These are phyloP conservation scores for Raphanus sativus DNA, from an alignment of 345 rosid genomes.

Conservation along the genomic window DNA sequence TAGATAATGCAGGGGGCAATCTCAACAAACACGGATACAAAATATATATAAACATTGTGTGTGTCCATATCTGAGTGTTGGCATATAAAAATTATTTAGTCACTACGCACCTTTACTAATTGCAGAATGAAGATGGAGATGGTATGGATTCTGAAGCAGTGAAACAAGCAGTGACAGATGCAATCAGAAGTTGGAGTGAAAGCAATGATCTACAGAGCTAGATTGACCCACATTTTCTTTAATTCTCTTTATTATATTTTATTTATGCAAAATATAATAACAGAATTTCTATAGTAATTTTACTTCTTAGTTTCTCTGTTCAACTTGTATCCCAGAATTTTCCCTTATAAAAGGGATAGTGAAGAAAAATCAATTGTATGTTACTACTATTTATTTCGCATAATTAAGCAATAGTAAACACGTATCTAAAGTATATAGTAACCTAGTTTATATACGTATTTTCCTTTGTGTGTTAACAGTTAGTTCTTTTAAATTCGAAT, in stretches of 20 bases:
- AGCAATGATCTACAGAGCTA: constrained; percentile 34
- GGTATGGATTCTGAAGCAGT: constrained; percentile 64
- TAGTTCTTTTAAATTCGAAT: not conserved
- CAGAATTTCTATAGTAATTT: constrained; percentile 16
- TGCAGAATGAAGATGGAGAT: constrained; percentile 66
- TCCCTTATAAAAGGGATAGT: not conserved
- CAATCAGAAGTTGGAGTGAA: constrained; percentile 62
- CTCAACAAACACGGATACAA: constrained; percentile 25
- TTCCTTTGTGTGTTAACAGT: not conserved
- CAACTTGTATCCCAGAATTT: constrained; percentile 12
- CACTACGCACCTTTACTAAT: constrained; percentile 13
- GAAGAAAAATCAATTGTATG: constrained; percentile 22
- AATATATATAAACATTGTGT: constrained; percentile 4
- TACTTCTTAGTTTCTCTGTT: not conserved
- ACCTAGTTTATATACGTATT: not conserved
- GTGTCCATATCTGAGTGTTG: constrained; percentile 17
- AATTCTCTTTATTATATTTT: constrained; percentile 12
- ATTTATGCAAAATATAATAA: constrained; percentile 26
- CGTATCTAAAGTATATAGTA: not conserved
- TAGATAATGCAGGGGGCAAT: not conserved
- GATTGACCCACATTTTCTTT: constrained; percentile 26
- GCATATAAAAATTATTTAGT: not conserved
- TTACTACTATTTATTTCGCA: not conserved
- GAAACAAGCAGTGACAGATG: constrained; percentile 67
- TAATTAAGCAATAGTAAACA: not conserved